phyloP scores from a whole-genome alignment of 2,329 filamentous ascomycete species.

The Phaeosphaeria sp. region DNA sequence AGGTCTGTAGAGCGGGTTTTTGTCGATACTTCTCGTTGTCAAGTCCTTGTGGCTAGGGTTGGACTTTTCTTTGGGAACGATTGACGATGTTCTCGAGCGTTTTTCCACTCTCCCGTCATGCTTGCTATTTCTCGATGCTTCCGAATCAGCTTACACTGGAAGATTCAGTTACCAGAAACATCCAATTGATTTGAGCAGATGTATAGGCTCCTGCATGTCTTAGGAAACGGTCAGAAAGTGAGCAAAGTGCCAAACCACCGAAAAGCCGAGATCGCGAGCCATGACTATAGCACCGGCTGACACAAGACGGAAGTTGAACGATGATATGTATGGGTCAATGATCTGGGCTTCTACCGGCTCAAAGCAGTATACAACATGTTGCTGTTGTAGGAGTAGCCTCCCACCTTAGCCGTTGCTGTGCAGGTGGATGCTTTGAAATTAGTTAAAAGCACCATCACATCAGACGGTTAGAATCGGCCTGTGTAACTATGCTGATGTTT shows the following conservation, averaged over 20 bases:
- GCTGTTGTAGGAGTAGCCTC: not conserved
- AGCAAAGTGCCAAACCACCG: not conserved
- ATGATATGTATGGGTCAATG: not conserved
- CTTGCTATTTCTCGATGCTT: not conserved
- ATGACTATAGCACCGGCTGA: not conserved
- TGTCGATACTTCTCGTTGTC: not conserved
- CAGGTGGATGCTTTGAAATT: not conserved
- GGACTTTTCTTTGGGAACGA: not conserved
- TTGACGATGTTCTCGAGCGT: not conserved
- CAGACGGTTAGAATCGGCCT: not conserved
- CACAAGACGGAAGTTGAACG: not conserved
- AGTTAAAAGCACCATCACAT: not conserved
- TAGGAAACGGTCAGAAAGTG: not conserved
- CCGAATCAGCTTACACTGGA: not conserved
- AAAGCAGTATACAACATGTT: not conserved
- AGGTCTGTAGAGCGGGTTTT: not conserved
- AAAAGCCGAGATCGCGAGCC: not conserved
- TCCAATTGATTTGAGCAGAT: not conserved
- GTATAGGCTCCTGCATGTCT: not conserved
- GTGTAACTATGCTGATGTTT: not conserved
- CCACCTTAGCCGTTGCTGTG: not conserved
- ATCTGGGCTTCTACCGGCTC: not conserved
- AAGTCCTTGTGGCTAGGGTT: not conserved
- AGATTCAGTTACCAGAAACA: not conserved
- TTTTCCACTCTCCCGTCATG: not conserved